Percentiles rank a stretch among this genome's conserved stretches.
Evolutionary conservation across 129 eudicot species (phyloP).

Genomic region (Glebionis coronaria): DNA sequence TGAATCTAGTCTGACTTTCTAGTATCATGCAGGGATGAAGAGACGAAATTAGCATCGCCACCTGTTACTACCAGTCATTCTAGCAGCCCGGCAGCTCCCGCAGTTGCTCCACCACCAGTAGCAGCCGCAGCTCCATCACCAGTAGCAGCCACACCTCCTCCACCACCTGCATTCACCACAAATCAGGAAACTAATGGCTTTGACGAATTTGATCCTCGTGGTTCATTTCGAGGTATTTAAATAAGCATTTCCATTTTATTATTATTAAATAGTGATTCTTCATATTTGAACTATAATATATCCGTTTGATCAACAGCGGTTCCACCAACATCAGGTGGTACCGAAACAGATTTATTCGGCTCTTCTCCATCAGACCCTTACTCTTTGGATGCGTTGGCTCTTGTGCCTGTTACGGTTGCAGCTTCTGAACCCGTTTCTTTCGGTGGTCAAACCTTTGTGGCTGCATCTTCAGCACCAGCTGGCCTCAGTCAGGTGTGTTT

Average conservation of each 20-base stretch:
- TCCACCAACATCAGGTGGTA: conserved; percentile 46
- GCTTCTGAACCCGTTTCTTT: conserved; percentile 45
- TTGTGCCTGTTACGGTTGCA: conserved; percentile 46
- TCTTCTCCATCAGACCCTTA: conserved; percentile 63
- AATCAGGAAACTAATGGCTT: conserved; percentile 46
- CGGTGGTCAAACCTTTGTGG: conserved; percentile 49
- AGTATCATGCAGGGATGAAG: conserved; percentile 57
- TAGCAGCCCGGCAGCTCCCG: conserved; percentile 32
- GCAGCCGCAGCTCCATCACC: conserved; percentile 37
- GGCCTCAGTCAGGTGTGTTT: conserved; percentile 61
- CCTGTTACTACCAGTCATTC: conserved; percentile 40
- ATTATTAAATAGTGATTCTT: conserved; percentile 1
- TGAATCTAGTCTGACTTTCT: conserved; percentile 14
- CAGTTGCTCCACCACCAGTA: conserved; percentile 37
- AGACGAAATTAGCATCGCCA: conserved; percentile 52
- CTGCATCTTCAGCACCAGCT: conserved; percentile 41
- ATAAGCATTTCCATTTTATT: conserved; percentile 26
- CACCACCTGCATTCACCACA: conserved; percentile 35
- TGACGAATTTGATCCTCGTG: conserved; percentile 91
- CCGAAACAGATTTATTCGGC: conserved; percentile 76
- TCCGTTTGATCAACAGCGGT: conserved; percentile 49
- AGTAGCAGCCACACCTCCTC: conserved; percentile 30
- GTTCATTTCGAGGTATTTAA: conserved; percentile 65
- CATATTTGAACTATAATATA: conserved; percentile 7
- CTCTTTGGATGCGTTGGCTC: conserved; percentile 57